phyloP scores from a whole-genome alignment of 1,139 yeast species.

The Nakaseomyces sp. region DNA sequence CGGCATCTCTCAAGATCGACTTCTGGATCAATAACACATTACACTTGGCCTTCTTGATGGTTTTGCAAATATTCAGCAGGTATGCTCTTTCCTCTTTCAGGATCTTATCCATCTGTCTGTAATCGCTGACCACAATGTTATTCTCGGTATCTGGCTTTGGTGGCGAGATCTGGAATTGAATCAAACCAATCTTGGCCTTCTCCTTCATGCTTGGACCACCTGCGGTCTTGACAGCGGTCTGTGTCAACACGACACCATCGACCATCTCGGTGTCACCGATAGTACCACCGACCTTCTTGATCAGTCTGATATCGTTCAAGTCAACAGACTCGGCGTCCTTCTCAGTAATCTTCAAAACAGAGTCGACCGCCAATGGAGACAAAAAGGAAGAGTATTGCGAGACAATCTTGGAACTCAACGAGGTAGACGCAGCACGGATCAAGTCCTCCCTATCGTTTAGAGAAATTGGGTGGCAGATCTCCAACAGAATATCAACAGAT shows the following conservation, averaged over 20 bases:
- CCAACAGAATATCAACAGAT: slow-evolving; percentile 75
- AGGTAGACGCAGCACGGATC: slow-evolving; percentile 88
- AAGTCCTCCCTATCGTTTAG: slow-evolving; percentile 72
- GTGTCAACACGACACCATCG: slow-evolving; percentile 90
- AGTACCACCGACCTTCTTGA: slow-evolving; percentile 94
- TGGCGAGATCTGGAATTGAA: slow-evolving; percentile 95
- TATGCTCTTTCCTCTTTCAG: slow-evolving; percentile 96
- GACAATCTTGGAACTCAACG: slow-evolving; percentile 88
- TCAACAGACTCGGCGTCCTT: slow-evolving; percentile 63
- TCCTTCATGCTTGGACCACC: slow-evolving; percentile 96
- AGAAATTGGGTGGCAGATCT: slow-evolving; percentile 72
- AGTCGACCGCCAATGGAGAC: slow-evolving; percentile 92
- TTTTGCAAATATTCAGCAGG: slow-evolving; percentile 85
- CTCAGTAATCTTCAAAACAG: slow-evolving; percentile 71
- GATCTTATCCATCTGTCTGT: slow-evolving; percentile 98
- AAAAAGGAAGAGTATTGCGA: slow-evolving; percentile 78
- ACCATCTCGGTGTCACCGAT: slow-evolving; percentile 92
- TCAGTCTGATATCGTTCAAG: slow-evolving; percentile 74
- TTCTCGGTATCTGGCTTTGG: slow-evolving; percentile 99
- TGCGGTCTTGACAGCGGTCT: slow-evolving; percentile 77
- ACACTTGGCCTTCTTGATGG: slow-evolving; percentile 93
- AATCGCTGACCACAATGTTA: slow-evolving; percentile 92
- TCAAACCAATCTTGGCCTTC: slow-evolving; percentile 83
- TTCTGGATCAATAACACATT: slow-evolving; percentile 89
- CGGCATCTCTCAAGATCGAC: slow-evolving; percentile 93